phyloP scores from a whole-genome alignment of 352 stramenopile species.

The Phytophthora vignae region DNA sequence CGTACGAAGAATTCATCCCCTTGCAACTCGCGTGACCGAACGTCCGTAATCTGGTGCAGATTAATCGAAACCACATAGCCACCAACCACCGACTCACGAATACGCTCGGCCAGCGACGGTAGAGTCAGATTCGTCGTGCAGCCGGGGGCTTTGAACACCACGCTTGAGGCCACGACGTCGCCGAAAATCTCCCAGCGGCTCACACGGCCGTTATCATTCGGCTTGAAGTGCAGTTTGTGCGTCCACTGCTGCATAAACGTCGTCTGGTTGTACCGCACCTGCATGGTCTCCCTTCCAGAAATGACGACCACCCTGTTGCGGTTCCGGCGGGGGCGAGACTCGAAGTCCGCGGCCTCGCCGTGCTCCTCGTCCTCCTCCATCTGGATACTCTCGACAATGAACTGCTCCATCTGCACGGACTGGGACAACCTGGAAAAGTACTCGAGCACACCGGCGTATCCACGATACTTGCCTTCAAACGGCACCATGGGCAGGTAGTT shows the following conservation, averaged over 20 bases:
- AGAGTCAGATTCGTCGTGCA: slow-evolving; percentile 85
- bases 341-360: slow-evolving; percentile 22
- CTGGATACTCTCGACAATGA: slow-evolving; percentile 78
- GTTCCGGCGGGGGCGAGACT: slow-evolving; percentile 31
- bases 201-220: slow-evolving; percentile 39
- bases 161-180: slow-evolving; percentile 85
- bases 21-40: slow-evolving; percentile 64
- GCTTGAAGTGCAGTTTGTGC: slow-evolving; percentile 88
- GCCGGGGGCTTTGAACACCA: slow-evolving; percentile 83
- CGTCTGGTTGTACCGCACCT: slow-evolving; percentile 82
- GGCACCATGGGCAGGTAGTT: slow-evolving; percentile 92
- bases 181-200: slow-evolving; percentile 90
- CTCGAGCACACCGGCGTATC: slow-evolving; percentile 78
- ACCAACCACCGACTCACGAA: slow-evolving; percentile 85
- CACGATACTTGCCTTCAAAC: slow-evolving; percentile 88
- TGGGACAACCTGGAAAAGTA: slow-evolving; percentile 77
- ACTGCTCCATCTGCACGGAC: slow-evolving; percentile 80
- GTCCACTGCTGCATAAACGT: slow-evolving; percentile 90
- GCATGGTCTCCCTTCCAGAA: slow-evolving; percentile 83
- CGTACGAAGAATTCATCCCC: slow-evolving; percentile 83
- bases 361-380: slow-evolving; percentile 56
- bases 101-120: slow-evolving; percentile 80
- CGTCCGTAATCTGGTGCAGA: slow-evolving; percentile 71
- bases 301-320: slow-evolving; percentile 74
- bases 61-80: slow-evolving; percentile 82